Percentiles rank a stretch among this genome's conserved stretches.
These are phyloP conservation scores for Hirschioporus abietinus DNA, from an alignment of 768 basidiomycete species.

Conservation along the genomic window DNA sequence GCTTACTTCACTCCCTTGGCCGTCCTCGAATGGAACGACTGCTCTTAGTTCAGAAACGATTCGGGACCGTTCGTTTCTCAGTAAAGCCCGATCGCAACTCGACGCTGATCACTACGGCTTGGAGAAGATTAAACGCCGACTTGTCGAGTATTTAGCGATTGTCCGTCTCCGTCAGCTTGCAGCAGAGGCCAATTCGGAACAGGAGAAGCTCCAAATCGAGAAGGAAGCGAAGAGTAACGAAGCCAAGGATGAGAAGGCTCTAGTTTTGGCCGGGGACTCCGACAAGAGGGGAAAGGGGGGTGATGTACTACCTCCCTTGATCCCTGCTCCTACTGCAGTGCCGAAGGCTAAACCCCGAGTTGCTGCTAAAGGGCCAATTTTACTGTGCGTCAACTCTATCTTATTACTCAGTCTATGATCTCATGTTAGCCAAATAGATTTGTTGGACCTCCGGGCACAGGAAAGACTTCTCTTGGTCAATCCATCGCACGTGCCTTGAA, in stretches of 20 bases:
- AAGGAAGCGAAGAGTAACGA: constrained; percentile 28
- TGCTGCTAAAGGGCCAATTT: constrained; percentile 55
- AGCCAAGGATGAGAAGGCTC: constrained; percentile 17
- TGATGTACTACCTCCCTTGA: constrained; percentile 9
- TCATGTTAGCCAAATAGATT: constrained; percentile 41
- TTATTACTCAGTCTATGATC: constrained; percentile 9
- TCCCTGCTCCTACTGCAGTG: constrained; percentile 3
- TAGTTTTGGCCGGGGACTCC: constrained; percentile 12
- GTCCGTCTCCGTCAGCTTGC: constrained; percentile 42
- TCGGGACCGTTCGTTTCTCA: constrained; percentile 54
- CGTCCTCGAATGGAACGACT: constrained; percentile 34
- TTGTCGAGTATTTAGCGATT: constrained; percentile 90
- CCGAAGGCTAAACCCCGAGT: constrained; percentile 11
- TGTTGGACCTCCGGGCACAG: constrained; percentile 87
- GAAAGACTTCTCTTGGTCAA: constrained; percentile 88
- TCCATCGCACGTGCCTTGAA: constrained; percentile 79
- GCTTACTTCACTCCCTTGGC: constrained; percentile 85
- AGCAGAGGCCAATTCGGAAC: constrained; percentile 18
- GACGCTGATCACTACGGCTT: constrained; percentile 91
- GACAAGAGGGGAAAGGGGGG: constrained; percentile 14
- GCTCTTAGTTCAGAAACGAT: constrained; percentile 28
- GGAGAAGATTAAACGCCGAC: constrained; percentile 85
- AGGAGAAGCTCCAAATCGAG: constrained; percentile 24
- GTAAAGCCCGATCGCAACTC: constrained; percentile 69
- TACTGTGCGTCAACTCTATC: constrained; percentile 40